Percentiles rank a stretch among this genome's conserved stretches.
Conservation (phyloP, 1,284 basidiomycete species). For the Melampsora americana region DNA sequence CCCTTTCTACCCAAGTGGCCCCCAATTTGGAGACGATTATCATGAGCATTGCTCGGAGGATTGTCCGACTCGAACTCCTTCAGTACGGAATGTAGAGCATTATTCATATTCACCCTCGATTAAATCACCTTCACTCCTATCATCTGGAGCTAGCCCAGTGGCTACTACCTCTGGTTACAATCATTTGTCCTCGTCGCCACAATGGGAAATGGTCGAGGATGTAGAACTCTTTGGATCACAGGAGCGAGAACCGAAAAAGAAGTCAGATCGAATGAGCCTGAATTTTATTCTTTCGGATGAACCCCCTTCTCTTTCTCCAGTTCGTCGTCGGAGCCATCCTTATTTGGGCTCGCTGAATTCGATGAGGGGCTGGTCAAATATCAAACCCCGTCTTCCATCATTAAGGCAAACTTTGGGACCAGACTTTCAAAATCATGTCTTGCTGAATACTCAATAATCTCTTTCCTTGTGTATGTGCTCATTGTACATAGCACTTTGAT, state of each 20-base stretch:
- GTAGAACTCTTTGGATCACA: neutral
- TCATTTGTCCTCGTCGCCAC: neutral
- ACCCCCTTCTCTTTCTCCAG: too few species aligned
- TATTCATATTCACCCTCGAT: neutral
- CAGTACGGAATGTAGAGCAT: neutral
- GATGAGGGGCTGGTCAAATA: neutral
- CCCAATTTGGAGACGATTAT: conserved; percentile 29
- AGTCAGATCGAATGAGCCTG: neutral
- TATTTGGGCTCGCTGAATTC: too few species aligned
- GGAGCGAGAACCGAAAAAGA: neutral
- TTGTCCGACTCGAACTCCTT: neutral
- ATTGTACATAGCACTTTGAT: too few species aligned
- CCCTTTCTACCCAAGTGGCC: conserved; percentile 23
- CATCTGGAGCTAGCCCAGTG: neutral
- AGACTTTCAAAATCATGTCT: too few species aligned
- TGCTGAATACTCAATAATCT: too few species aligned
- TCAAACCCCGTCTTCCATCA: conserved; percentile 5
- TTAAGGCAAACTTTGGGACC: too few species aligned
- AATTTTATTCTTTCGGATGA: too few species aligned
- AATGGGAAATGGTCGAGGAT: conserved; percentile 2
- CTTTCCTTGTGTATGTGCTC: too few species aligned
- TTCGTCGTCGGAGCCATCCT: too few species aligned
- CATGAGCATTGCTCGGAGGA: conserved; percentile 25
- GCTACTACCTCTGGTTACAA: neutral
- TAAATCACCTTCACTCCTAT: neutral